Conservation (phyloP, 495 filamentous ascomycete genomes). For the Lepraria neglecta region DNA sequence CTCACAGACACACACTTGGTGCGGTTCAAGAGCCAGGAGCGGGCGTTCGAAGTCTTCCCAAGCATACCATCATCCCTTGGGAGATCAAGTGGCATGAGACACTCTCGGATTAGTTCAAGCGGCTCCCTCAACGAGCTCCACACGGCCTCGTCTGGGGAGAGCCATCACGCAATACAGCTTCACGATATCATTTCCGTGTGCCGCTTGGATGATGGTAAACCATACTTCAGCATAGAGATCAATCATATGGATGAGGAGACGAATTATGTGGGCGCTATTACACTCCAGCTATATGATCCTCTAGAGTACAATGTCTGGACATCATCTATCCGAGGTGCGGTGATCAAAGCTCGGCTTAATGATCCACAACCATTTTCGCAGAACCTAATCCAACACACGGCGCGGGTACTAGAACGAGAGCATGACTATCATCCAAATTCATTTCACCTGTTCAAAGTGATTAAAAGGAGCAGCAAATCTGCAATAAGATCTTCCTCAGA, state of each 20-base stretch:
- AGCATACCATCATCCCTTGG: conserved; percentile 44
- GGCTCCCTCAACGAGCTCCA: conserved; percentile 59
- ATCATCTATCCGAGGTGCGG: conserved; percentile 55
- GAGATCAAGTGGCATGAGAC: conserved; percentile 40
- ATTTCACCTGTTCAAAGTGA: conserved; percentile 77
- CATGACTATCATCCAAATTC: conserved; percentile 62
- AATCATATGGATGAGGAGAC: conserved; percentile 67
- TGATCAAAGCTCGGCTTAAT: conserved; percentile 49
- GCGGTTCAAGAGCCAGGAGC: conserved; percentile 68
- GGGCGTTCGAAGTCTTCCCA: conserved; percentile 60
- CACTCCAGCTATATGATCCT: conserved; percentile 65
- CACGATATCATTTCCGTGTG: conserved; percentile 72
- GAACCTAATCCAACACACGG: conserved; percentile 58
- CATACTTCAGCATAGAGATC: conserved; percentile 75
- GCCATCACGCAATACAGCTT: conserved; percentile 57
- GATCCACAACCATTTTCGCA: conserved; percentile 52
- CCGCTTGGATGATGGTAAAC: conserved; percentile 68
- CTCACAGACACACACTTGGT: conserved; percentile 78
- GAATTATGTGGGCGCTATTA: conserved; percentile 52
- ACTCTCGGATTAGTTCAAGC: conserved; percentile 42
- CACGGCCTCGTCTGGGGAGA: conserved; percentile 42
- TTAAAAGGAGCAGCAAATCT: conserved; percentile 61
- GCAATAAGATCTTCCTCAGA: conserved; percentile 64
- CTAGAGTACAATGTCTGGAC: conserved; percentile 73
- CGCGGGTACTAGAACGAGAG: conserved; percentile 58